These are phyloP conservation scores for Oxyria digyna DNA, from an alignment of 148 eudicot genomes.

Conservation along the genomic window DNA sequence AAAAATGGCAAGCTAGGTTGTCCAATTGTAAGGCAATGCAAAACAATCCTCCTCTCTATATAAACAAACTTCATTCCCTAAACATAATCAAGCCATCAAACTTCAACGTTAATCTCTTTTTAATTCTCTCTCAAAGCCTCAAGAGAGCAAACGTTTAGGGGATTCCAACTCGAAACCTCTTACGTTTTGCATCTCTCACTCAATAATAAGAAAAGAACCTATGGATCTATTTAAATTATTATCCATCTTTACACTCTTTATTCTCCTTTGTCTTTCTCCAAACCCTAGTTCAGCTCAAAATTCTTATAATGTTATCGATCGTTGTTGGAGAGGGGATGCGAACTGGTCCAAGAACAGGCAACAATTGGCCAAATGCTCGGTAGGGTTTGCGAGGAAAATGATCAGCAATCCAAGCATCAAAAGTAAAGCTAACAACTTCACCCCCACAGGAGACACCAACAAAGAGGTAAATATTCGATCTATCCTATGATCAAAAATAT, in stretches of 20 bases:
- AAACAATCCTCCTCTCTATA: background rate
- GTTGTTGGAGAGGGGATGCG: conserved; percentile 58
- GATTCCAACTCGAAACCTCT: background rate
- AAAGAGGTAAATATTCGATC: background rate
- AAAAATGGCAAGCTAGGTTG: background rate
- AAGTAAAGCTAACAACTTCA: conserved; percentile 69
- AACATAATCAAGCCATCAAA: background rate
- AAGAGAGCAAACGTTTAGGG: background rate
- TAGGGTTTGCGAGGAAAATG: conserved; percentile 63
- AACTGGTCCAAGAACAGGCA: conserved; percentile 43
- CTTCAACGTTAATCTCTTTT: background rate
- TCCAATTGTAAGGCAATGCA: background rate
- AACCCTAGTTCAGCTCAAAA: background rate
- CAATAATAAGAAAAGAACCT: background rate
- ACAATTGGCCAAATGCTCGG: conserved; percentile 46
- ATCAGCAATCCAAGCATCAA: conserved; percentile 58
- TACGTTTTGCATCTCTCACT: background rate
- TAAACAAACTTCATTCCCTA: background rate
- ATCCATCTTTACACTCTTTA: background rate
- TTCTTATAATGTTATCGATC: conserved; percentile 38
- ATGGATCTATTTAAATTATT: background rate
- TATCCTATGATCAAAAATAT: background rate
- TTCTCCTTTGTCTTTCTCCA: background rate
- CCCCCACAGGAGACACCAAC: conserved; percentile 24
- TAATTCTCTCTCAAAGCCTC: background rate